These are phyloP conservation scores for Lactifluus hygrophoroides DNA, from an alignment of 768 basidiomycete genomes.

Conservation along the genomic window DNA sequence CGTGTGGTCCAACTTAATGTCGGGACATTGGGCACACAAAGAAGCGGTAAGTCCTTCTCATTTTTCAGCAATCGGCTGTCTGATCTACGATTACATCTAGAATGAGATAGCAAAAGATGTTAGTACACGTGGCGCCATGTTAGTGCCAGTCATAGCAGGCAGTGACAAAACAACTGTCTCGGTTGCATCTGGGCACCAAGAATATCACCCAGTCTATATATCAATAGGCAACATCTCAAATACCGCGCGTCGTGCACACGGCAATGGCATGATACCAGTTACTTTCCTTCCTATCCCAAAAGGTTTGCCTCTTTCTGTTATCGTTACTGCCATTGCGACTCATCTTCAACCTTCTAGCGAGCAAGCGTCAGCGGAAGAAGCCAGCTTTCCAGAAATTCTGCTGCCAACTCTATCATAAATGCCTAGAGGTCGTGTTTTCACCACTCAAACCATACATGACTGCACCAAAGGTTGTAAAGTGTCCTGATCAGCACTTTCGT, in stretches of 20 bases:
- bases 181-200: not conserved
- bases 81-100: no score
- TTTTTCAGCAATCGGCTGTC: no score
- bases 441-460: slow-evolving; percentile 18
- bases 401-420: slow-evolving; percentile 18
- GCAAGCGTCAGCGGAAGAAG: slow-evolving; percentile 1
- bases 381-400: slow-evolving; percentile 18
- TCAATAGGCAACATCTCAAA: slow-evolving; percentile 23
- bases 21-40: no score
- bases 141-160: no score
- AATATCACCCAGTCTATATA: slow-evolving; percentile 19
- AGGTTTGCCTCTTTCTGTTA: slow-evolving; percentile 12
- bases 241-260: slow-evolving; percentile 21
- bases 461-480: slow-evolving; percentile 7
- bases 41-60: no score
- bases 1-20: no score
- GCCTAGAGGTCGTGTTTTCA: not conserved
- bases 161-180: not conserved
- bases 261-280: slow-evolving; percentile 22
- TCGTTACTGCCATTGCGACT: not conserved
- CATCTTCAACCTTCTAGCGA: not conserved
- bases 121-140: no score
- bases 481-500: slow-evolving; percentile 30
- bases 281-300: slow-evolving; percentile 28
- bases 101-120: no score